Conservation (phyloP, 2,329 filamentous ascomycete genomes). For the Diaporthe australafricana region DNA sequence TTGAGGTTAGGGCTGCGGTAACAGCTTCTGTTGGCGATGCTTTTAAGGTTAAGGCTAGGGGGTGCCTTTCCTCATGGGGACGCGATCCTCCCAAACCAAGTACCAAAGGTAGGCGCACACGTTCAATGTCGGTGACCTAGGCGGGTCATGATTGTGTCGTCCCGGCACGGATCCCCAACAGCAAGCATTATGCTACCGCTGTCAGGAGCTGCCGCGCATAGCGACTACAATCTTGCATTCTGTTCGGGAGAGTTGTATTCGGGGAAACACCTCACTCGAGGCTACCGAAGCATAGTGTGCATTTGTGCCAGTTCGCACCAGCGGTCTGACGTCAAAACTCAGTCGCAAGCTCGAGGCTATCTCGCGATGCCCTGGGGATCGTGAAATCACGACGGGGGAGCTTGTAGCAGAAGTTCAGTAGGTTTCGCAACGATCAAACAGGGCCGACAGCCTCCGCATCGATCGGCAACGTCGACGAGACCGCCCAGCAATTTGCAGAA, state of each 20-base stretch:
- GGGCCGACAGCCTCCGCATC: not conserved
- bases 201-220: conserved; percentile 17
- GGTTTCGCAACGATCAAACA: conserved; percentile 17
- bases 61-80: conserved; percentile 2
- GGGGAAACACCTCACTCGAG: conserved; percentile 5
- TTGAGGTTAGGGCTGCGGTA: conserved; percentile 27
- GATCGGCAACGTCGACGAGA: conserved; percentile 2
- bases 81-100: conserved; percentile 16
- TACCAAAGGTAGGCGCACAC: conserved; percentile 4
- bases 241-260: conserved; percentile 2
- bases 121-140: conserved; percentile 17
- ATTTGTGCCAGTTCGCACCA: not conserved
- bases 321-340: conserved; percentile 28
- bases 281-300: conserved; percentile 27
- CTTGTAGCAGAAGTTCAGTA: conserved; percentile 20
- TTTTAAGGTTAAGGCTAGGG: conserved; percentile 26
- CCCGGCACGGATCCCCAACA: not conserved
- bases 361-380: not conserved
- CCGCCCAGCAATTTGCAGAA: not conserved
- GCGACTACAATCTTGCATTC: conserved; percentile 10
- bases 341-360: conserved; percentile 24
- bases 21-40: conserved; percentile 14
- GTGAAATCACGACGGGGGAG: not conserved
- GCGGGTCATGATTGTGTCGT: not conserved
- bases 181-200: conserved; percentile 7